phyloP scores from a whole-genome alignment of 257 asterid genomes.

The Solanum peruvianum region DNA sequence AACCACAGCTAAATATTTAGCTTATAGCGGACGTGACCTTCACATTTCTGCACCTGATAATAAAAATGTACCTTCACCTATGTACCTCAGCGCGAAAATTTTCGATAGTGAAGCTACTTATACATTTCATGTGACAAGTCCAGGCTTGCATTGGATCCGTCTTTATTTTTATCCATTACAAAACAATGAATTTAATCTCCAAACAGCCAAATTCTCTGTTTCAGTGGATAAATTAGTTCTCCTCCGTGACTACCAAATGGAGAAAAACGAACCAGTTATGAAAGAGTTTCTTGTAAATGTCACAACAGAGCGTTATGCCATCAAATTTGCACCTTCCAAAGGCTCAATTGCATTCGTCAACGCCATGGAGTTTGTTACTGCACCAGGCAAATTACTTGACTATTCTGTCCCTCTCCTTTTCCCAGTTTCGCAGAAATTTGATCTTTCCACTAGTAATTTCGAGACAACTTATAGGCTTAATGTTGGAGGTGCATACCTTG shows the following conservation, averaged over 20 bases:
- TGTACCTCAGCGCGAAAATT: slow-evolving; percentile 44
- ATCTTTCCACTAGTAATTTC: slow-evolving; percentile 21
- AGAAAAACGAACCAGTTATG: neutral
- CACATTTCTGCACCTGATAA: slow-evolving; percentile 18
- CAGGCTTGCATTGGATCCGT: slow-evolving; percentile 87
- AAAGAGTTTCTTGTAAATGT: slow-evolving; percentile 47
- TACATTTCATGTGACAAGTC: slow-evolving; percentile 47
- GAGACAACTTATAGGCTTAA: slow-evolving; percentile 34
- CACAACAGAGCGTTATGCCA: slow-evolving; percentile 26
- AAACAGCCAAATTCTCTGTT: slow-evolving; percentile 31
- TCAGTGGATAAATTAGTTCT: slow-evolving; percentile 24
- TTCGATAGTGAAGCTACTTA: slow-evolving; percentile 45
- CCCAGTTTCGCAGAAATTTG: slow-evolving; percentile 29
- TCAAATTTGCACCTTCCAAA: slow-evolving; percentile 22
- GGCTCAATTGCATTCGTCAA: slow-evolving; percentile 36
- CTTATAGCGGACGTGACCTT: slow-evolving; percentile 25
- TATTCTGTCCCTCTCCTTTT: slow-evolving; percentile 27
- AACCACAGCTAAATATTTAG: slow-evolving; percentile 21
- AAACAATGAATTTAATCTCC: slow-evolving; percentile 24
- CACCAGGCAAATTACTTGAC: slow-evolving; percentile 31
- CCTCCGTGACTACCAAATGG: slow-evolving; percentile 25
- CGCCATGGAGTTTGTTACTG: slow-evolving; percentile 51
- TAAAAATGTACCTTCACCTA: slow-evolving; percentile 25
- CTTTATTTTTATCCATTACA: slow-evolving; percentile 49
- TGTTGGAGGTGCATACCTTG: slow-evolving; percentile 35